These are phyloP conservation scores for Opeltia flavorubescens DNA, from an alignment of 495 filamentous ascomycete species.

Conservation along the genomic window DNA sequence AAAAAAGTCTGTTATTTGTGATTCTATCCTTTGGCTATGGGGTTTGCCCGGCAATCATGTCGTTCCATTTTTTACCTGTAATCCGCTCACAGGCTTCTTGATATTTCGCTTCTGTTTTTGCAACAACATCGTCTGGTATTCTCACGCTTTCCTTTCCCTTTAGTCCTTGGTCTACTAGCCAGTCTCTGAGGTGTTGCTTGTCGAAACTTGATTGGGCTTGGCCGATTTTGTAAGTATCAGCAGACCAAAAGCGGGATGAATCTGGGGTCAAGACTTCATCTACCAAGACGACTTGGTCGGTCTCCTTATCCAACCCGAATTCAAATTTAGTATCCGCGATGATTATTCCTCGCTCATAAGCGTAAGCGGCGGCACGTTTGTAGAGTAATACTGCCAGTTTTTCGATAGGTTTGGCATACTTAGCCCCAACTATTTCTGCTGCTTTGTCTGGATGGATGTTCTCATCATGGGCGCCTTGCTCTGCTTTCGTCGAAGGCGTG, in stretches of 20 bases:
- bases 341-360: conserved; percentile 67
- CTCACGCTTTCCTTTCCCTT: conserved; percentile 55
- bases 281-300: conserved; percentile 64
- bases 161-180: conserved; percentile 57
- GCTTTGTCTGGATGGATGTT: conserved; percentile 70
- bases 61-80: conserved; percentile 9
- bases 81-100: conserved; percentile 55
- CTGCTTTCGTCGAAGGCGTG: conserved; percentile 85
- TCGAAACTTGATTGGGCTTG: conserved; percentile 70
- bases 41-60: neutral
- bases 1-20: too few species aligned
- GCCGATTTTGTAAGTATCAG: conserved; percentile 56
- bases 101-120: conserved; percentile 51
- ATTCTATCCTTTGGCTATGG: too few species aligned
- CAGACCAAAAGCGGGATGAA: conserved; percentile 80
- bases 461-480: conserved; percentile 70
- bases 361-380: conserved; percentile 58
- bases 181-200: conserved; percentile 85
- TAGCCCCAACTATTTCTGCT: conserved; percentile 52
- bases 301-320: conserved; percentile 60
- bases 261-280: conserved; percentile 90
- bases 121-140: conserved; percentile 51
- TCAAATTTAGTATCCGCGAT: conserved; percentile 87
- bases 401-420: conserved; percentile 63
- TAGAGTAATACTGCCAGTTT: conserved; percentile 60